Percentiles rank a stretch among this genome's conserved stretches.
These are phyloP conservation scores for Kregervanrija pseudodelftensis DNA, from an alignment of 805 yeast genomes.

Conservation along the genomic window DNA sequence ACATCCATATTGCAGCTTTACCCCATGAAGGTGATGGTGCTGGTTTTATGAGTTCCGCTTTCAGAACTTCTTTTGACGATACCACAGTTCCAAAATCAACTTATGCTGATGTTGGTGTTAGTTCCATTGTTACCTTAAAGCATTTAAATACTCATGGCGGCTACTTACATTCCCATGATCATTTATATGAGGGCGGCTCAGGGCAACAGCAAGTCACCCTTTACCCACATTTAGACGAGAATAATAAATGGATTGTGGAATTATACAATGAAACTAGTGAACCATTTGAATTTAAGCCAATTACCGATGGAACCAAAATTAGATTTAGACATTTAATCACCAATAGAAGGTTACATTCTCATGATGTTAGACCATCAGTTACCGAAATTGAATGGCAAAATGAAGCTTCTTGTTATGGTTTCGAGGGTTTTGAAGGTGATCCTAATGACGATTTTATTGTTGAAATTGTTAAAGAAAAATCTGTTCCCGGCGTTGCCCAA, in stretches of 20 bases:
- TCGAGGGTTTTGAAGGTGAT: slow-evolving; percentile 70
- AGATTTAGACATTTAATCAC: slow-evolving; percentile 56
- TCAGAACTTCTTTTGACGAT: slow-evolving; percentile 56
- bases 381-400: slow-evolving; percentile 77
- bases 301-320: slow-evolving; percentile 62
- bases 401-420: slow-evolving; percentile 74
- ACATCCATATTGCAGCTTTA: slow-evolving; percentile 55
- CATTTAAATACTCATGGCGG: slow-evolving; percentile 72
- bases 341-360: slow-evolving; percentile 69
- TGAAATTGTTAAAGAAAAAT: slow-evolving; percentile 54
- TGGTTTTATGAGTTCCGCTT: slow-evolving; percentile 65
- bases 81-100: slow-evolving; percentile 54
- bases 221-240: slow-evolving; percentile 70
- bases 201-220: slow-evolving; percentile 78
- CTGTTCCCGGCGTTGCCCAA: slow-evolving; percentile 46
- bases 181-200: slow-evolving; percentile 68
- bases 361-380: slow-evolving; percentile 76
- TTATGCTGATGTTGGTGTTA: slow-evolving; percentile 63
- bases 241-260: slow-evolving; percentile 69
- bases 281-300: slow-evolving; percentile 51
- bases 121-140: slow-evolving; percentile 58
- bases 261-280: slow-evolving; percentile 54
- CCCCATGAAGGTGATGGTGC: slow-evolving; percentile 62
- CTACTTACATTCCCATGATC: slow-evolving; percentile 75
- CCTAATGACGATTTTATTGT: slow-evolving; percentile 78